Base-by-base conservation (phyloP, 805 yeast species). In the Saccharomycopsis sp. region DNA sequence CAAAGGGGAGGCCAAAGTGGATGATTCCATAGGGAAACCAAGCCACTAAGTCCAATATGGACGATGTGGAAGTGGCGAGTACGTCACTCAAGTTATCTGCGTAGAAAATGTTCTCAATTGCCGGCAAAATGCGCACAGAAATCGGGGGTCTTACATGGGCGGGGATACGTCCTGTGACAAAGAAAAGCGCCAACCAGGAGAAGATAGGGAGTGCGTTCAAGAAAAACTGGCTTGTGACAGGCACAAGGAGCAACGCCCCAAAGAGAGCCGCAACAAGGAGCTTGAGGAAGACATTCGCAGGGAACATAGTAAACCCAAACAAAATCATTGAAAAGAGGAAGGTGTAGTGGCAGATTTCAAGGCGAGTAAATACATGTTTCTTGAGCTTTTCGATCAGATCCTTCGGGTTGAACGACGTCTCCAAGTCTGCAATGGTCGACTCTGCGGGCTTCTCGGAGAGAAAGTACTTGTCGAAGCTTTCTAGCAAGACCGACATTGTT, bases 11-110 rank as follows among this genome's bases (percentile, higher is more conserved):
- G 16, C 88, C 83, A 66, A 89, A 92, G 73, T 92, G 99, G 58
- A 89, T 76, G 15, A 94, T 68, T 1, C 99, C 99, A 69, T 92
- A 92, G 1, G 99, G 98, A 46, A 92, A 71, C 97, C 97, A 91
- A 2, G 97, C 97, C 53, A 89, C 65, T n/a, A 91, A 75, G 68
- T 91, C 98, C 57, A 89, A 73, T 4, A 82, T 64, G 1, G 86
- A 70, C 61, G 77, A 80, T n/a, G 87, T 84, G 12, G 83, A 76
- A 3, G 91, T 81, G 0, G 97, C 94, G 65, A 91, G 77, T 21
- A 91, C 83, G 64, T 87, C 88, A 55, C 91, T 84, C 66, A 92
- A 76, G 71, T 92, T 88, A 66, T 91, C 97, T 54, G 97, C 97
- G 67, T 90, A 91, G 59, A 92, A 74, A 57, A 91, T 87, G 47